Conservation (phyloP, 192 early-diverging fungal species). For the Backusella westeae region DNA sequence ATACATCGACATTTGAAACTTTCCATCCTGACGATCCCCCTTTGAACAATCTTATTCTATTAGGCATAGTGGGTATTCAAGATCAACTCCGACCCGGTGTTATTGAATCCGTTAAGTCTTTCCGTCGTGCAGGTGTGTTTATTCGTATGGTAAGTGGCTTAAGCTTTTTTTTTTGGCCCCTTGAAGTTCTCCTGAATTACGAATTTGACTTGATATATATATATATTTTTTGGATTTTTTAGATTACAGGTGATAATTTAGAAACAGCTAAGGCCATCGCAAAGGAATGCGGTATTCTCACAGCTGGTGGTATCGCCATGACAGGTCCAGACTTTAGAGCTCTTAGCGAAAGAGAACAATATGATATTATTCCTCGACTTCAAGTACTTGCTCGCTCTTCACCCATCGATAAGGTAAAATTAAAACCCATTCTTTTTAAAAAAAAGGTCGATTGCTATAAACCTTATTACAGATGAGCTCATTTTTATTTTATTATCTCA, state of each 20-base stretch:
- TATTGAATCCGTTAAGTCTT: constrained; percentile 70
- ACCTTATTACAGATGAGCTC: background rate
- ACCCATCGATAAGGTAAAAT: constrained; percentile 71
- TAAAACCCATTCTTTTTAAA: background rate
- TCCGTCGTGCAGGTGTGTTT: constrained; percentile 80
- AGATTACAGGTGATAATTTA: constrained; percentile 75
- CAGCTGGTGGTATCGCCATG: constrained; percentile 70
- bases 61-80: constrained; percentile 83
- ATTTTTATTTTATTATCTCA: background rate
- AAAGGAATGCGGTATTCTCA: constrained; percentile 80
- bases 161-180: background rate
- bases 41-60: constrained; percentile 51
- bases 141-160: constrained; percentile 68
- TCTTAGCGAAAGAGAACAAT: constrained; percentile 64
- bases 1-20: constrained; percentile 41
- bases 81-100: constrained; percentile 86
- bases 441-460: background rate
- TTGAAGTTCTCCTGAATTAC: constrained; percentile 4
- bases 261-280: constrained; percentile 94
- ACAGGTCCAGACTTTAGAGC: constrained; percentile 78
- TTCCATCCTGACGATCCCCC: constrained; percentile 51
- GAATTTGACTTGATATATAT: background rate
- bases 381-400: constrained; percentile 88
- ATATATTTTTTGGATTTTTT: background rate
- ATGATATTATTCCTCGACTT: constrained; percentile 61